Conservation (phyloP, 306 rosid genomes). For the Canavalia ensiformis region DNA sequence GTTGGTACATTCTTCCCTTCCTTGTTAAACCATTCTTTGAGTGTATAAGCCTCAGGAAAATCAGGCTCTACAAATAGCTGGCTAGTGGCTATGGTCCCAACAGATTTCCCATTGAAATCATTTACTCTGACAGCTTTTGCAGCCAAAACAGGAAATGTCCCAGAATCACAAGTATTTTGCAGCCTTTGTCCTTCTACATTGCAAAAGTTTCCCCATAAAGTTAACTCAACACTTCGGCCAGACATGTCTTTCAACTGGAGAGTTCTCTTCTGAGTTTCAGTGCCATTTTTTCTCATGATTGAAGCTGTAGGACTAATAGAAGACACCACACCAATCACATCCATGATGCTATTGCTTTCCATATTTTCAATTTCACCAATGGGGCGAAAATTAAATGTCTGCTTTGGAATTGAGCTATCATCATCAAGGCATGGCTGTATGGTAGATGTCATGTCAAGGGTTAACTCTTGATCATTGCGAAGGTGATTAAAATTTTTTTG, state of each 20-base stretch:
- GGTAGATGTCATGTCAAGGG: slow-evolving; percentile 66
- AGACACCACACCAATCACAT: slow-evolving; percentile 82
- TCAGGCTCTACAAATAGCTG: slow-evolving; percentile 84
- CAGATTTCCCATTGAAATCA: slow-evolving; percentile 84
- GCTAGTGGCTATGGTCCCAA: slow-evolving; percentile 75
- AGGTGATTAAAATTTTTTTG: slow-evolving; percentile 79
- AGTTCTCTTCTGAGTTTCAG: slow-evolving; percentile 82
- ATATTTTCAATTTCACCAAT: slow-evolving; percentile 73
- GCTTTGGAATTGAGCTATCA: slow-evolving; percentile 74
- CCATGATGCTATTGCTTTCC: slow-evolving; percentile 70
- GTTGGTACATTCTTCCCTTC: slow-evolving; percentile 76
- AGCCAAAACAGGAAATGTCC: slow-evolving; percentile 78
- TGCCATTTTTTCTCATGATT: slow-evolving; percentile 84
- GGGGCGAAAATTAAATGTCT: slow-evolving; percentile 68
- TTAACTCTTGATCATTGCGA: slow-evolving; percentile 73
- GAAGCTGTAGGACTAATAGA: slow-evolving; percentile 74
- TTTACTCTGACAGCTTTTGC: slow-evolving; percentile 80
- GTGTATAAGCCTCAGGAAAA: slow-evolving; percentile 60
- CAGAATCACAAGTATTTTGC: slow-evolving; percentile 82
- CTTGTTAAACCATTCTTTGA: slow-evolving; percentile 78
- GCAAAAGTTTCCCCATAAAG: slow-evolving; percentile 87
- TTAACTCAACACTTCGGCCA: slow-evolving; percentile 78
- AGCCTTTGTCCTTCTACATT: slow-evolving; percentile 77
- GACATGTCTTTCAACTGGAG: slow-evolving; percentile 91
- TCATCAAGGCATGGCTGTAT: slow-evolving; percentile 79